A percentile compares a stretch with the other conserved stretches of the same genome.
These are phyloP conservation scores for Chlorella ohadii DNA, from an alignment of 139 green algal genomes.

Conservation along the genomic window DNA sequence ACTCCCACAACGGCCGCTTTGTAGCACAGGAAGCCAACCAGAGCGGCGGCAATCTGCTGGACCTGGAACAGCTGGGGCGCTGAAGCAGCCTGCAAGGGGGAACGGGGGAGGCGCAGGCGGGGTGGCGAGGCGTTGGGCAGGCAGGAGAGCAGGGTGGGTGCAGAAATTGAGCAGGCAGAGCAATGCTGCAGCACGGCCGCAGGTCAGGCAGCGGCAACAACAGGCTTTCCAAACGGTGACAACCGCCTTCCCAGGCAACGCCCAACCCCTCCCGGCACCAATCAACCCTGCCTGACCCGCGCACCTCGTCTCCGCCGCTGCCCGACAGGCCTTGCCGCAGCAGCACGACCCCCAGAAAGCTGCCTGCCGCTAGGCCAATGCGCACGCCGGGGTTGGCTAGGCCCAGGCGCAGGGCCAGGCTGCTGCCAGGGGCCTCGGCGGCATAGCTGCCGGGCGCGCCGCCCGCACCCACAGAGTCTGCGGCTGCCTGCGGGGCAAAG, in stretches of 20 bases:
- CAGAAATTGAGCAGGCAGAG: neutral
- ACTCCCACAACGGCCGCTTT: slow-evolving; percentile 60
- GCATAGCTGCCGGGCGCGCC: neutral
- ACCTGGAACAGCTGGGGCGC: slow-evolving; percentile 1
- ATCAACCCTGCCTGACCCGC: too few species aligned
- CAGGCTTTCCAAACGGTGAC: too few species aligned
- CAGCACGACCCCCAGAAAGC: neutral
- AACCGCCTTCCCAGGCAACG: too few species aligned
- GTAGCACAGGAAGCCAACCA: slow-evolving; percentile 66
- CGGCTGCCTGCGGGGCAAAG: neutral
- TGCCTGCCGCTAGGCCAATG: neutral
- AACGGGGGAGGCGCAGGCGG: neutral
- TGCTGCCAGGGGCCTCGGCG: neutral
- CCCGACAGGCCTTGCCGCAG: neutral
- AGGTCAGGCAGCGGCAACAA: too few species aligned
- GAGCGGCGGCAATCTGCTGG: slow-evolving; percentile 51
- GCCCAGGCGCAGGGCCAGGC: neutral
- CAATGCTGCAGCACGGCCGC: neutral
- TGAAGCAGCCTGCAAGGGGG: neutral
- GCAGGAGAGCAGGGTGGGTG: neutral
- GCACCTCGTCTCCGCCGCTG: neutral
- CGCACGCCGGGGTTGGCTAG: slow-evolving; percentile 18
- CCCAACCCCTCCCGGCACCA: too few species aligned
- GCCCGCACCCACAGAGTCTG: neutral
- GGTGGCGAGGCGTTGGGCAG: too few species aligned